phyloP scores from a whole-genome alignment of 179 eudicot species.

The Actinidia polygama region DNA sequence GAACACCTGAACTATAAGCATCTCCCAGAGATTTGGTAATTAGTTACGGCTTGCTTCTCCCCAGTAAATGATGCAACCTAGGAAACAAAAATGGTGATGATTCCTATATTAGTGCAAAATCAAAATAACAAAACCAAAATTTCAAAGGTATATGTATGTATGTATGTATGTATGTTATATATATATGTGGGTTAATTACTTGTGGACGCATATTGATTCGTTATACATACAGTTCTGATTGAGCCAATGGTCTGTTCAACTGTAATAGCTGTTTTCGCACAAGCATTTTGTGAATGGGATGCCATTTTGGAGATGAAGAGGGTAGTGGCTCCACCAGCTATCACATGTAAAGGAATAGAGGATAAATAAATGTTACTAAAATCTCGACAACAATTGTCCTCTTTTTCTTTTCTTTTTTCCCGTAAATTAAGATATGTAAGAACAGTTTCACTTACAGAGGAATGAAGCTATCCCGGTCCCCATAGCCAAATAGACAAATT shows the following conservation, averaged over 20 bases:
- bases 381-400: slow-evolving; percentile 51
- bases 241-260: slow-evolving; percentile 72
- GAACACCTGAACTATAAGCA: slow-evolving; percentile 41
- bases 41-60: slow-evolving; percentile 47
- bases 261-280: slow-evolving; percentile 54
- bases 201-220: not conserved
- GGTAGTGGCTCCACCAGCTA: slow-evolving; percentile 48
- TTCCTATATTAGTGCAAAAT: not conserved
- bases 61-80: slow-evolving; percentile 63
- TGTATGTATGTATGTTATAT: too few relatives aligned
- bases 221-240: slow-evolving; percentile 55
- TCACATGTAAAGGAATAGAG: slow-evolving; percentile 52
- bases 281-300: slow-evolving; percentile 57
- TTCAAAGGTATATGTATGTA: not conserved
- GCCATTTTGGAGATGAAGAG: slow-evolving; percentile 47
- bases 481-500: slow-evolving; percentile 73
- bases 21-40: slow-evolving; percentile 36
- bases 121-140: not conserved
- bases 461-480: slow-evolving; percentile 74
- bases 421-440: not conserved
- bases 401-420: slow-evolving; percentile 69
- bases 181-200: too few relatives aligned
- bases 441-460: slow-evolving; percentile 62
- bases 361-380: slow-evolving; percentile 38
- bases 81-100: not conserved